Conservation (phyloP, 2,329 filamentous ascomycete species). For the Metarhizium anisopliae region DNA sequence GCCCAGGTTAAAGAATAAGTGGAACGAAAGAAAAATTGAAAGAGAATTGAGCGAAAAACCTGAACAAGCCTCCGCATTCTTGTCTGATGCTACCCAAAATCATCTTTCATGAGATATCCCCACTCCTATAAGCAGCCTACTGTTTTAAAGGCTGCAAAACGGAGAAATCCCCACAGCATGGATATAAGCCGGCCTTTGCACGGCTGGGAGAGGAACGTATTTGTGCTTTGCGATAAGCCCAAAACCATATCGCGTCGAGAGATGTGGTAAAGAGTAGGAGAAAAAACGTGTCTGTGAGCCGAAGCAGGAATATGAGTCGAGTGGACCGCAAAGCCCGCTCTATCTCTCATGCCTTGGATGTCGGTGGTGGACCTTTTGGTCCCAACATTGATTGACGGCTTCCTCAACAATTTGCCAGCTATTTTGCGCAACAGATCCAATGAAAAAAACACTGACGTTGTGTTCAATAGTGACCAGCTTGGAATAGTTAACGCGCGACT, state of each 20-base stretch:
- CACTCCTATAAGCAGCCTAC: neutral
- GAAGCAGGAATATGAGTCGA: neutral
- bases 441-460: slow-evolving; percentile 48
- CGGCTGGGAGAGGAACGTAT: slow-evolving; percentile 1
- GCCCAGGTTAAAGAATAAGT: neutral
- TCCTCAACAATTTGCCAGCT: slow-evolving; percentile 32
- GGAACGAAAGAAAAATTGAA: neutral
- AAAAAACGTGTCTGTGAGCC: neutral
- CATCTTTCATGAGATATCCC: neutral
- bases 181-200: neutral
- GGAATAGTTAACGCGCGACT: slow-evolving; percentile 50
- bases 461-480: slow-evolving; percentile 49
- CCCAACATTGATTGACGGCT: slow-evolving; percentile 42
- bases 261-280: neutral
- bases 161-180: neutral
- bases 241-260: neutral
- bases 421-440: slow-evolving; percentile 34
- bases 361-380: slow-evolving; percentile 31
- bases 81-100: neutral
- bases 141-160: neutral
- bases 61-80: neutral
- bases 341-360: slow-evolving; percentile 13
- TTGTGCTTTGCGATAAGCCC: neutral
- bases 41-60: neutral
- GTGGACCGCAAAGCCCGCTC: neutral